Percentiles rank a stretch among this genome's conserved stretches.
These are phyloP conservation scores for Trichophyton equinum DNA, from an alignment of 2,329 filamentous ascomycete species.

Conservation along the genomic window DNA sequence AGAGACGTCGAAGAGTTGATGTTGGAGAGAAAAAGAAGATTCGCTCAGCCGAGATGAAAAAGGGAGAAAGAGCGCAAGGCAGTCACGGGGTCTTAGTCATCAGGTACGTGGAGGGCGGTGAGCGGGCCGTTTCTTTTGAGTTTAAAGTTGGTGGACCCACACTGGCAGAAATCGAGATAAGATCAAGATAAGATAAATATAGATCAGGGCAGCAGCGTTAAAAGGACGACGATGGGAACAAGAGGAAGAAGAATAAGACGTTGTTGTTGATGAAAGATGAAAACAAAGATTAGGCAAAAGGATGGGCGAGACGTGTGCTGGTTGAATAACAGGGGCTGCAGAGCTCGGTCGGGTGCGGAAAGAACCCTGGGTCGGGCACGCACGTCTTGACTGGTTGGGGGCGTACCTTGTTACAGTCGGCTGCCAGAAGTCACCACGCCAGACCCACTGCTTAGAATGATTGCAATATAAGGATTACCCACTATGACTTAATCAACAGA, in stretches of 20 bases:
- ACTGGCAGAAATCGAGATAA: slow-evolving; percentile 1
- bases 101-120: neutral
- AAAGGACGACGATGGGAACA: no score
- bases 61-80: neutral
- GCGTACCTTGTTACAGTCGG: neutral
- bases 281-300: neutral
- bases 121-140: neutral
- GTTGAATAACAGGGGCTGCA: neutral
- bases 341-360: neutral
- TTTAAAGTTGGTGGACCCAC: neutral
- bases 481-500: no score
- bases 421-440: neutral
- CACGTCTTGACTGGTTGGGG: neutral
- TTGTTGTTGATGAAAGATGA: neutral
- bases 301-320: neutral
- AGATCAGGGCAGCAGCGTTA: neutral
- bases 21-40: neutral
- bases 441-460: neutral
- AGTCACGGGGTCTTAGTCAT: slow-evolving; percentile 3
- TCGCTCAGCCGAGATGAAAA: neutral
- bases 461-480: neutral
- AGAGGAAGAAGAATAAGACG: neutral
- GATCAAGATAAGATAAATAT: neutral
- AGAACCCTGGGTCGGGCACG: neutral
- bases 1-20: neutral